Evolutionary conservation across 2,329 filamentous ascomycete genomes (phyloP).

Genomic region (Paradendryphiella salina): DNA sequence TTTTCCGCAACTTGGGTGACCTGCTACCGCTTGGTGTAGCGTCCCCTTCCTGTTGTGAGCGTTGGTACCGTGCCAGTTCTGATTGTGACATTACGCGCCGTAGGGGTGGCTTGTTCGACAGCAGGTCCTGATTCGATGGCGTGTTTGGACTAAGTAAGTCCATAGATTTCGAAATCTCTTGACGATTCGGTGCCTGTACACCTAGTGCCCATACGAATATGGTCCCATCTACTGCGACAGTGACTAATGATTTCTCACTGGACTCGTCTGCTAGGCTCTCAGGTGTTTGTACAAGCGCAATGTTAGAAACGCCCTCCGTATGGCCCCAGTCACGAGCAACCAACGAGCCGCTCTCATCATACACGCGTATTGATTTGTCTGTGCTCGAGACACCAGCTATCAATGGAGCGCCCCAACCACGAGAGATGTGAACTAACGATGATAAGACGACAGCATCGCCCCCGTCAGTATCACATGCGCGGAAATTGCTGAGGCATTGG

Average conservation of each 20-base stretch:
- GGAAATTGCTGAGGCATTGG: constrained; percentile 72
- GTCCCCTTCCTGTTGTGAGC: constrained; percentile 49
- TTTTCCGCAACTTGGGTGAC: constrained; percentile 58
- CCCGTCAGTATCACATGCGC: constrained; percentile 77
- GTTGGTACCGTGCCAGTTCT: constrained; percentile 78
- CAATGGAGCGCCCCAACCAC: constrained; percentile 64
- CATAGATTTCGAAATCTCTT: constrained; percentile 43
- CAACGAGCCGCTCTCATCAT: constrained; percentile 78
- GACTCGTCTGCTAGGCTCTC: constrained; percentile 54
- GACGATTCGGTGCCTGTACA: constrained; percentile 33
- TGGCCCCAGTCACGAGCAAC: constrained; percentile 92
- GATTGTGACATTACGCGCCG: constrained; percentile 84
- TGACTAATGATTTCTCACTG: constrained; percentile 53
- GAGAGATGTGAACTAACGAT: constrained; percentile 66
- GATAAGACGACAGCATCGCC: constrained; percentile 82
- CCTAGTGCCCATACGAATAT: constrained; percentile 54
- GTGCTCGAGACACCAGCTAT: constrained; percentile 89
- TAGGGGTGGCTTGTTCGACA: constrained; percentile 66
- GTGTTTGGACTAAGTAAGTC: constrained; percentile 42
- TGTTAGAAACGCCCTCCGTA: constrained; percentile 87
- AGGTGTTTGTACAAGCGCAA: constrained; percentile 59
- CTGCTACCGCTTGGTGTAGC: constrained; percentile 48
- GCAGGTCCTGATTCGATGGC: constrained; percentile 38
- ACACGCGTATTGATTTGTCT: constrained; percentile 92
- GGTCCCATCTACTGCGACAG: constrained; percentile 56